Percentiles rank a stretch among this genome's conserved stretches.
phyloP scores from a whole-genome alignment of 495 filamentous ascomycete genomes.

The Opeltia flavorubescens region DNA sequence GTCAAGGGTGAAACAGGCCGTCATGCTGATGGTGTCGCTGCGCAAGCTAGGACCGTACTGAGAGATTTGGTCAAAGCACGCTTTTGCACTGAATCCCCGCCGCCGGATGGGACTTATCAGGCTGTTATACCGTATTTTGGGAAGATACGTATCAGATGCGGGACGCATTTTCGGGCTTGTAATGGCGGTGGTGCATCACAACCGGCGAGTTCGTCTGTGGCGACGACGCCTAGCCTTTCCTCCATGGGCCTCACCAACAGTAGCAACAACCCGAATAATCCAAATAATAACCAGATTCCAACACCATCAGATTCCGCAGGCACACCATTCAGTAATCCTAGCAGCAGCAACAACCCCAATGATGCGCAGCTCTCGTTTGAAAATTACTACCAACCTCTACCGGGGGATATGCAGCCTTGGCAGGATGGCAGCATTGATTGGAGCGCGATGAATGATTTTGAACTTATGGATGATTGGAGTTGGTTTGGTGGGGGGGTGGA shows the following conservation, averaged over 20 bases:
- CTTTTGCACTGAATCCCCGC: background rate
- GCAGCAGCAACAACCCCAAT: background rate
- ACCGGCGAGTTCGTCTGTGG: too few species aligned
- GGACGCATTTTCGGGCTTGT: constrained; percentile 12
- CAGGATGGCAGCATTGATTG: background rate
- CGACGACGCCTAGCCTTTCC: background rate
- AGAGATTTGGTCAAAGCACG: constrained; percentile 17
- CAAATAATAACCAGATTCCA: background rate
- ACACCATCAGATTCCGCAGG: background rate
- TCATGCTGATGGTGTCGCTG: constrained; percentile 23
- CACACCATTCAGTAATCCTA: too few species aligned
- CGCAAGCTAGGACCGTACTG: constrained; percentile 30
- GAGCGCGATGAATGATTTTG: background rate
- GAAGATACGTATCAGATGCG: constrained; percentile 20
- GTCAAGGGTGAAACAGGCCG: constrained; percentile 24
- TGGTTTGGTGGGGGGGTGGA: too few species aligned
- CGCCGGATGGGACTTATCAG: constrained; percentile 15
- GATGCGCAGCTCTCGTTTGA: background rate
- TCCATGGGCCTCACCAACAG: background rate
- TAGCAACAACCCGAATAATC: background rate
- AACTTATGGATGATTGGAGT: background rate
- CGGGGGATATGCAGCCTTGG: background rate
- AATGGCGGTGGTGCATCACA: too few species aligned
- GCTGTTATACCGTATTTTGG: constrained; percentile 32
- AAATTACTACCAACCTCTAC: background rate